These are phyloP conservation scores for Neoboletus brunneissimus DNA, from an alignment of 768 basidiomycete genomes.

Conservation along the genomic window DNA sequence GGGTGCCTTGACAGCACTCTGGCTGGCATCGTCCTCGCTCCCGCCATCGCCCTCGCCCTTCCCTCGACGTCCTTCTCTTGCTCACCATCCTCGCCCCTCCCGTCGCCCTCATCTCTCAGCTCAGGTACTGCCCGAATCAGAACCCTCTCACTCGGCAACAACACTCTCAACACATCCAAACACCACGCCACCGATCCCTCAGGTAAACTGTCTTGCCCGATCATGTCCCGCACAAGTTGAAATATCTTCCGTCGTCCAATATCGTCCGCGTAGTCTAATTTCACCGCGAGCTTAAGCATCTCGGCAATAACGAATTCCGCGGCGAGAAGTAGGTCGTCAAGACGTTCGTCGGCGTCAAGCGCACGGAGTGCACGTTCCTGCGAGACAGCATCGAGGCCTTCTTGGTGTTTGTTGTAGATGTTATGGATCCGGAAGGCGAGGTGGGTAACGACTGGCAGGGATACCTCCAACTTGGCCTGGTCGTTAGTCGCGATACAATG, in stretches of 20 bases:
- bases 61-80: slow-evolving; percentile 29
- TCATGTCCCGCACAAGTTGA: slow-evolving; percentile 81
- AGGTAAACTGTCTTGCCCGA: slow-evolving; percentile 68
- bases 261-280: slow-evolving; percentile 90
- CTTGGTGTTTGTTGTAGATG: slow-evolving; percentile 64
- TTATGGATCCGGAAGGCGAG: slow-evolving; percentile 75
- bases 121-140: slow-evolving; percentile 82
- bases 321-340: slow-evolving; percentile 34
- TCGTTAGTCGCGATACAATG: slow-evolving; percentile 66
- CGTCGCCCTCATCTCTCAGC: slow-evolving; percentile 49
- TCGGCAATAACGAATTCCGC: slow-evolving; percentile 72
- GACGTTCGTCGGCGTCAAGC: slow-evolving; percentile 37
- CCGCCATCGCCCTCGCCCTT: slow-evolving; percentile 19
- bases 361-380: slow-evolving; percentile 32
- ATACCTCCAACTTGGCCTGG: slow-evolving; percentile 58
- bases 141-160: slow-evolving; percentile 76
- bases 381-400: slow-evolving; percentile 40
- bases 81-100: slow-evolving; percentile 42
- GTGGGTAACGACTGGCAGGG: slow-evolving; percentile 80
- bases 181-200: slow-evolving; percentile 67
- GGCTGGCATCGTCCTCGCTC: slow-evolving; percentile 2
- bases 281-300: slow-evolving; percentile 72
- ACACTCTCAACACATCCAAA: slow-evolving; percentile 75
- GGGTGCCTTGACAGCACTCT: slow-evolving; percentile 11
- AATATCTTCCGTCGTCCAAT: slow-evolving; percentile 88